Percentiles rank a stretch among this genome's conserved stretches.
Evolutionary conservation across 2,329 filamentous ascomycete species (phyloP).

Genomic region (Botrytis paeoniae): DNA sequence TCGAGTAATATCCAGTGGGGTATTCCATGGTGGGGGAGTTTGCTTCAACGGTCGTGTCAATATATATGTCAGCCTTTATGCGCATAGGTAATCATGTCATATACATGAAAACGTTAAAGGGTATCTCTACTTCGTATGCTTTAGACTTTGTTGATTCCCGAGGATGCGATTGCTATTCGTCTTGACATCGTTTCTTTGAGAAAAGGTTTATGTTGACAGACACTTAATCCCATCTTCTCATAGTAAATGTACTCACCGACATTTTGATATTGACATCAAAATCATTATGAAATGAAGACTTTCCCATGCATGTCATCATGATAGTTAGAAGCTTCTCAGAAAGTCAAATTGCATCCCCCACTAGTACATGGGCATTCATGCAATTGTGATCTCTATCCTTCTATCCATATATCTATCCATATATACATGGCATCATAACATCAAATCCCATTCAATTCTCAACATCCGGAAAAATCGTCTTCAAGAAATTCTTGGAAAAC

Average conservation of each 20-base stretch:
- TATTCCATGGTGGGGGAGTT: not conserved
- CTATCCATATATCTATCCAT: not conserved
- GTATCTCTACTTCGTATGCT: not conserved
- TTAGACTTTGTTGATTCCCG: not conserved
- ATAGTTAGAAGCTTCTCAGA: not conserved
- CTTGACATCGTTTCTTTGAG: not conserved
- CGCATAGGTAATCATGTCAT: not conserved
- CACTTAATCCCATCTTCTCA: not conserved
- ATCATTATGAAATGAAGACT: not conserved
- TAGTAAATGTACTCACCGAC: not conserved
- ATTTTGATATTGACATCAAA: not conserved
- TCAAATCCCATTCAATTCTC: constrained; percentile 23
- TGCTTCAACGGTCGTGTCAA: not conserved
- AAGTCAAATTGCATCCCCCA: not conserved
- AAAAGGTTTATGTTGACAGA: not conserved
- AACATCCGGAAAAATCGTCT: constrained; percentile 33
- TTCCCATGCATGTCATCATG: not conserved
- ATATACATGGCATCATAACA: not conserved
- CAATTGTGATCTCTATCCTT: constrained; percentile 5
- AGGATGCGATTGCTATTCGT: not conserved
- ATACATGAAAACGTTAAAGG: not conserved
- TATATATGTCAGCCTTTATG: not conserved
- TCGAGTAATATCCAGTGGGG: not conserved
- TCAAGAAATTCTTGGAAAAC: constrained; percentile 62
- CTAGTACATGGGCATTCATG: constrained; percentile 3